Evolutionary conservation across 495 filamentous ascomycete genomes (phyloP).

Genomic region (Podospora tetraspora): DNA sequence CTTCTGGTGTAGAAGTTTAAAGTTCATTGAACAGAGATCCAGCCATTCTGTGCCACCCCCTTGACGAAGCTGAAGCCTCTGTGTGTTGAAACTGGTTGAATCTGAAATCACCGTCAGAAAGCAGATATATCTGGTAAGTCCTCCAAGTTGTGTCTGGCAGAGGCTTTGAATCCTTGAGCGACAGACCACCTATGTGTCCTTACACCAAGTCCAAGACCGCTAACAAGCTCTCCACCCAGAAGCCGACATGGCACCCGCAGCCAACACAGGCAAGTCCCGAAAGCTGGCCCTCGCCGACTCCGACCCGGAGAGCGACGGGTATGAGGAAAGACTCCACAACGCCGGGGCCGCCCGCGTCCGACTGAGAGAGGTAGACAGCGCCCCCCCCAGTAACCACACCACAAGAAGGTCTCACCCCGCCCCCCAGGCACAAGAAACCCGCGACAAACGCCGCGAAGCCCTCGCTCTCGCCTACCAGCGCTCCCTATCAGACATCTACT

Average conservation of each 20-base stretch:
- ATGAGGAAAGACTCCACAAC: constrained; percentile 15
- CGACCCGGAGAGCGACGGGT: constrained; percentile 19
- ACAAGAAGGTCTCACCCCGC: background rate
- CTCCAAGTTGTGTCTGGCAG: background rate
- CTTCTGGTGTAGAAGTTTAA: background rate
- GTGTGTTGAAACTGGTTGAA: background rate
- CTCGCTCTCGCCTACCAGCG: constrained; percentile 13
- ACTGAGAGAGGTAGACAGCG: constrained; percentile 14
- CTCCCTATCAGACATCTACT: constrained; percentile 13
- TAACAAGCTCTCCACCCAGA: background rate
- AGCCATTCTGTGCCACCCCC: background rate
- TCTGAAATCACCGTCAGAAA: background rate
- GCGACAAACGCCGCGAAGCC: constrained; percentile 22
- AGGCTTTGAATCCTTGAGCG: background rate
- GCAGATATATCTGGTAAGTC: background rate
- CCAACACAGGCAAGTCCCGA: constrained; percentile 17
- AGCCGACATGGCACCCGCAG: constrained; percentile 18
- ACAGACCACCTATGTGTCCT: background rate
- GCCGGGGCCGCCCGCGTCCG: constrained; percentile 20
- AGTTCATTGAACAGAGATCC: background rate
- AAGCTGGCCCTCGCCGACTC: constrained; percentile 9
- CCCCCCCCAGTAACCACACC: background rate
- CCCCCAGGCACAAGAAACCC: constrained; percentile 20
- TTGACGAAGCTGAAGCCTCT: background rate
- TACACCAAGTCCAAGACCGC: background rate